These are phyloP conservation scores for Pythium phragmiticola DNA, from an alignment of 352 stramenopile genomes.

Conservation along the genomic window DNA sequence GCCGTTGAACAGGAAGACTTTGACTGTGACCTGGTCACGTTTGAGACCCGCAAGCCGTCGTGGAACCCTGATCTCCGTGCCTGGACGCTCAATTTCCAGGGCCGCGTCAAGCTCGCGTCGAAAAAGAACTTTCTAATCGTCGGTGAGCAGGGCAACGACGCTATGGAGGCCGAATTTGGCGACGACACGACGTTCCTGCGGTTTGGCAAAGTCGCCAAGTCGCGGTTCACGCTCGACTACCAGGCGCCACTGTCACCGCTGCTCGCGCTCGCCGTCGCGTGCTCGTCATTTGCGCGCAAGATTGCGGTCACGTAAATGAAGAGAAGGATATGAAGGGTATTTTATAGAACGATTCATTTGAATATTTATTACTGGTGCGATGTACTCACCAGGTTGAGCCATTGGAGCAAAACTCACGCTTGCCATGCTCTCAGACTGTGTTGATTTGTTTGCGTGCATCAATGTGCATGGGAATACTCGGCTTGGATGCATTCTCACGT, in stretches of 20 bases:
- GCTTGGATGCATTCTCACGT: too few relatives aligned
- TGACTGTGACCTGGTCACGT: conserved; percentile 71
- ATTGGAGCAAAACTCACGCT: not conserved
- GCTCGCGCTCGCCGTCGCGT: conserved; percentile 79
- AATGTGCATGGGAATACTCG: too few relatives aligned
- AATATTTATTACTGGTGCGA: too few relatives aligned
- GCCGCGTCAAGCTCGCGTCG: conserved; percentile 86
- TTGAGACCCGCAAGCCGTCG: conserved; percentile 79
- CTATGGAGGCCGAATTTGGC: conserved; percentile 50
- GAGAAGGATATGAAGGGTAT: too few relatives aligned
- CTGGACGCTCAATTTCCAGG: conserved; percentile 90
- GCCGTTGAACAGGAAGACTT: conserved; percentile 74
- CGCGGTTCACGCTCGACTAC: conserved; percentile 79
- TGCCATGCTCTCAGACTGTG: too few relatives aligned
- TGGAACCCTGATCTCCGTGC: conserved; percentile 84
- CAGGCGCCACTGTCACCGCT: conserved; percentile 66
- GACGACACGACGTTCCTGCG: conserved; percentile 55
- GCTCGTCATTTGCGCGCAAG: conserved; percentile 86
- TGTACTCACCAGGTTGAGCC: too few relatives aligned
- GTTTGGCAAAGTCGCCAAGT: conserved; percentile 72
- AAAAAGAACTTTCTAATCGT: conserved; percentile 92
- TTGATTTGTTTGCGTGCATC: too few relatives aligned
- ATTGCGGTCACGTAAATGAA: conserved; percentile 72
- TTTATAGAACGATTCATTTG: too few relatives aligned
- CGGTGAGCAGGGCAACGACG: conserved; percentile 48